These are phyloP conservation scores for Zasmidium angulare DNA, from an alignment of 2,329 filamentous ascomycete genomes.

Conservation along the genomic window DNA sequence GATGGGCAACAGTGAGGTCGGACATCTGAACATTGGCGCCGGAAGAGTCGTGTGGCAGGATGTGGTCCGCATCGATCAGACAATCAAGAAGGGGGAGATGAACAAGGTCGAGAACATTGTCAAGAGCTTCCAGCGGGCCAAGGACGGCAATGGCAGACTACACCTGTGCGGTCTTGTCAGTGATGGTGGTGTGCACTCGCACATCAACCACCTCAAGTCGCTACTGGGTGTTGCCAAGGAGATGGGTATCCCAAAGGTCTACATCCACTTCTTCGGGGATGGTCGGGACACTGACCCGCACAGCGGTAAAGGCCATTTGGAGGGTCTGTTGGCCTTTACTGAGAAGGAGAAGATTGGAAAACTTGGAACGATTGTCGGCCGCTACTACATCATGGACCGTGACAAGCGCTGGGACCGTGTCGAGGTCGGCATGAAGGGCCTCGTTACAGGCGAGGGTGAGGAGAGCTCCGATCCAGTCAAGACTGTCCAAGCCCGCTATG, in stretches of 20 bases:
- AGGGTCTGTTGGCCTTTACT: slow-evolving; percentile 75
- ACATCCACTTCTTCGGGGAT: slow-evolving; percentile 98
- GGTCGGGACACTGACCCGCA: slow-evolving; percentile 98
- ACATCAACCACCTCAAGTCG: slow-evolving; percentile 88
- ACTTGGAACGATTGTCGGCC: slow-evolving; percentile 87
- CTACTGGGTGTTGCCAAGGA: slow-evolving; percentile 89
- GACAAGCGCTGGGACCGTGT: slow-evolving; percentile 99
- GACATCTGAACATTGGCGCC: slow-evolving; percentile 97
- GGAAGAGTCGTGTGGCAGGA: slow-evolving; percentile 97
- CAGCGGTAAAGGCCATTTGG: slow-evolving; percentile 82
- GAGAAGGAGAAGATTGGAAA: slow-evolving; percentile 85
- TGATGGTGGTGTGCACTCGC: slow-evolving; percentile 92
- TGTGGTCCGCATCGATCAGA: slow-evolving; percentile 85
- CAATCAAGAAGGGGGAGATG: slow-evolving; percentile 81
- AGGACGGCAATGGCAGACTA: slow-evolving; percentile 84
- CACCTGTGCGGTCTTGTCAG: slow-evolving; percentile 91
- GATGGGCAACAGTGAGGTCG: slow-evolving; percentile 99
- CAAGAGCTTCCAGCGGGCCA: slow-evolving; percentile 74
- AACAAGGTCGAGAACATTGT: slow-evolving; percentile 74
- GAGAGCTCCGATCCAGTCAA: slow-evolving; percentile 79
- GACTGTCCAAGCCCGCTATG: slow-evolving; percentile 84
- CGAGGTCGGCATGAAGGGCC: slow-evolving; percentile 82
- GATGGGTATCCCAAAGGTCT: slow-evolving; percentile 82
- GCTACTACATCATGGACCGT: slow-evolving; percentile 99
- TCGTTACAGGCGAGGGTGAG: slow-evolving; percentile 85